Evolutionary conservation across 495 filamentous ascomycete genomes (phyloP).

Genomic region (Monascus purpureus): DNA sequence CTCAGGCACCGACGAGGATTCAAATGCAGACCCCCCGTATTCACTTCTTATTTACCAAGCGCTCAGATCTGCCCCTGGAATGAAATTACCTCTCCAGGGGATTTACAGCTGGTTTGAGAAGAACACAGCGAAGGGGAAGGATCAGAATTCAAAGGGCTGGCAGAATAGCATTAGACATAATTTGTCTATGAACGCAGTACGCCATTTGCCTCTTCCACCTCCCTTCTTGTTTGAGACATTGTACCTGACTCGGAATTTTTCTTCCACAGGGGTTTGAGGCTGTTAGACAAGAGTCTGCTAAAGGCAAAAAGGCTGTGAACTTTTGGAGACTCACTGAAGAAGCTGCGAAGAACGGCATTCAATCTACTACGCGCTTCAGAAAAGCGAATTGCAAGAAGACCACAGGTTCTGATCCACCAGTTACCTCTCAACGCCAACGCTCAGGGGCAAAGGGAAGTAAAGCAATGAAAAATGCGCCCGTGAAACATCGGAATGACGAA

Average conservation of each 20-base stretch:
- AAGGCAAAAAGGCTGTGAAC: constrained; percentile 44
- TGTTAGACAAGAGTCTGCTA: constrained; percentile 28
- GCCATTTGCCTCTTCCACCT: constrained; percentile 16
- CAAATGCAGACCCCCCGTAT: constrained; percentile 50
- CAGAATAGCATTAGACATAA: constrained; percentile 97
- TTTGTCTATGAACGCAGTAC: constrained; percentile 88
- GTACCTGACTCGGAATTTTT: constrained; percentile 6
- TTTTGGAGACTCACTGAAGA: constrained; percentile 55
- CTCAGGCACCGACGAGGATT: constrained; percentile 16
- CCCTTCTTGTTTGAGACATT: not conserved
- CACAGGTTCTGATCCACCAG: constrained; percentile 21
- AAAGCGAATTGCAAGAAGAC: constrained; percentile 35
- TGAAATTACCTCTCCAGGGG: constrained; percentile 65
- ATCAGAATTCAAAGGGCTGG: constrained; percentile 63
- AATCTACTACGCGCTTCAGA: constrained; percentile 64
- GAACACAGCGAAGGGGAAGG: constrained; percentile 62
- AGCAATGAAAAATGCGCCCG: constrained; percentile 24
- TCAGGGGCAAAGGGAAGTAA: constrained; percentile 45
- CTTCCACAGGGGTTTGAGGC: constrained; percentile 49
- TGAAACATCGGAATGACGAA: constrained; percentile 10
- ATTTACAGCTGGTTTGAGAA: constrained; percentile 84
- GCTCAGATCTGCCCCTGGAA: constrained; percentile 46
- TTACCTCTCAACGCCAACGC: constrained; percentile 35
- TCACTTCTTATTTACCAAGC: constrained; percentile 70
- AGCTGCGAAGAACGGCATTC: constrained; percentile 46